Conservation (phyloP, 2,329 filamentous ascomycete species). For the Arthrobotrys megalospora region DNA sequence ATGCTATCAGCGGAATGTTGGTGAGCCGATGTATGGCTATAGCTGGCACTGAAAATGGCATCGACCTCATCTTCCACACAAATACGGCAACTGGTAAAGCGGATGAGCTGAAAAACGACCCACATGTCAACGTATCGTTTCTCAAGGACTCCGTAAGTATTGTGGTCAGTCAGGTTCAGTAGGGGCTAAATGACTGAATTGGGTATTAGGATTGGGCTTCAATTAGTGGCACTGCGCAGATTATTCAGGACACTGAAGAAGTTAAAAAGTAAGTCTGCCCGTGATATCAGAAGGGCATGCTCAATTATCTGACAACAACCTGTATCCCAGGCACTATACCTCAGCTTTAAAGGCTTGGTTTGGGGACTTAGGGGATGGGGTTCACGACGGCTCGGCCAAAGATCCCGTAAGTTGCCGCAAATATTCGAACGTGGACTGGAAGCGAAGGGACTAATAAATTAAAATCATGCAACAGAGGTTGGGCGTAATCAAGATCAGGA, state of each 20-base stretch:
- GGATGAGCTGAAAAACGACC: slow-evolving; percentile 80
- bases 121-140: slow-evolving; percentile 86
- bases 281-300: neutral
- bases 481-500: slow-evolving; percentile 82
- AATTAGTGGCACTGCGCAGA: slow-evolving; percentile 79
- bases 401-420: slow-evolving; percentile 72
- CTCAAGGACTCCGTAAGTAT: slow-evolving; percentile 70
- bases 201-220: slow-evolving; percentile 86
- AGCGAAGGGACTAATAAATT: neutral
- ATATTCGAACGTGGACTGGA: neutral
- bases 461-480: slow-evolving; percentile 71
- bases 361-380: slow-evolving; percentile 85
- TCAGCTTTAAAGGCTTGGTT: slow-evolving; percentile 84
- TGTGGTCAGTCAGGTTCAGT: neutral
- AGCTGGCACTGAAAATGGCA: slow-evolving; percentile 76
- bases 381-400: slow-evolving; percentile 83
- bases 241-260: slow-evolving; percentile 78
- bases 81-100: slow-evolving; percentile 93
- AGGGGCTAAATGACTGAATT: slow-evolving; percentile 2
- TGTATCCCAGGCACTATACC: slow-evolving; percentile 74
- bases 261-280: slow-evolving; percentile 74
- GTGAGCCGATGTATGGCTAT: slow-evolving; percentile 89
- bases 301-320: too few species aligned
- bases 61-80: slow-evolving; percentile 90
- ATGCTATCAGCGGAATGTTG: slow-evolving; percentile 76